Percentiles rank a stretch among this genome's conserved stretches.
Evolutionary conservation across 768 basidiomycete genomes (phyloP).

Genomic region (Agaricus subrufescens): DNA sequence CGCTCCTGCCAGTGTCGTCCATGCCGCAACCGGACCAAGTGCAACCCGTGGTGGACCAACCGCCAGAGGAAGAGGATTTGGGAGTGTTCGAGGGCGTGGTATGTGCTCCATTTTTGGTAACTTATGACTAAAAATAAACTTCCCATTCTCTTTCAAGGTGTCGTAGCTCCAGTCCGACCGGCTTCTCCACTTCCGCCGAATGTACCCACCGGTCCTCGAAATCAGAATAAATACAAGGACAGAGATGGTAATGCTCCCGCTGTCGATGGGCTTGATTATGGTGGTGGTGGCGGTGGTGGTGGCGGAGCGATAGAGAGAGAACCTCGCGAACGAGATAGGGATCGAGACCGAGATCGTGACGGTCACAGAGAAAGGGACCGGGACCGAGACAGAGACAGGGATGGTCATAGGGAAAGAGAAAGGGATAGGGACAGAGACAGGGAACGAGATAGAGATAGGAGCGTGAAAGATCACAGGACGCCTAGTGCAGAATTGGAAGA

Average conservation of each 20-base stretch:
- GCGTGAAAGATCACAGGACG: conserved; percentile 35
- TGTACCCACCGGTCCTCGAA: conserved; percentile 84
- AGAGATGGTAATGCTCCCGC: conserved; percentile 81
- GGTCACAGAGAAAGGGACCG: neutral
- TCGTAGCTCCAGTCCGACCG: conserved; percentile 61
- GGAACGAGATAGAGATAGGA: conserved; percentile 2
- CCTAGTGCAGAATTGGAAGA: conserved; percentile 68
- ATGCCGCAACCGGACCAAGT: conserved; percentile 24
- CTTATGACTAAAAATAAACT: no score
- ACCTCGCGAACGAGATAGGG: conserved; percentile 2
- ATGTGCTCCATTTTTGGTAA: neutral
- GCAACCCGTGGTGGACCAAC: conserved; percentile 33
- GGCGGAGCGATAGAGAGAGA: conserved; percentile 34
- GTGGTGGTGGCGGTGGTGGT: conserved; percentile 27
- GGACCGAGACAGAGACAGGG: conserved; percentile 2
- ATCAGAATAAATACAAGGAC: conserved; percentile 89
- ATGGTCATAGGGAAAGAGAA: conserved; percentile 1
- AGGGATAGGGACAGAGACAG: neutral
- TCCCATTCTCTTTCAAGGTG: conserved; percentile 20
- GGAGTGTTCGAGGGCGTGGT: conserved; percentile 38
- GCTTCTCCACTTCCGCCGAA: conserved; percentile 83
- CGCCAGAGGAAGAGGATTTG: conserved; percentile 35
- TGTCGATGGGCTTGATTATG: conserved; percentile 87
- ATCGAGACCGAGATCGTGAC: conserved; percentile 25
- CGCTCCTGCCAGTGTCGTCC: neutral